A percentile compares a stretch with the other conserved stretches of the same genome.
Conservation (phyloP, 2,329 filamentous ascomycete genomes). For the Fusarium newnesense region DNA sequence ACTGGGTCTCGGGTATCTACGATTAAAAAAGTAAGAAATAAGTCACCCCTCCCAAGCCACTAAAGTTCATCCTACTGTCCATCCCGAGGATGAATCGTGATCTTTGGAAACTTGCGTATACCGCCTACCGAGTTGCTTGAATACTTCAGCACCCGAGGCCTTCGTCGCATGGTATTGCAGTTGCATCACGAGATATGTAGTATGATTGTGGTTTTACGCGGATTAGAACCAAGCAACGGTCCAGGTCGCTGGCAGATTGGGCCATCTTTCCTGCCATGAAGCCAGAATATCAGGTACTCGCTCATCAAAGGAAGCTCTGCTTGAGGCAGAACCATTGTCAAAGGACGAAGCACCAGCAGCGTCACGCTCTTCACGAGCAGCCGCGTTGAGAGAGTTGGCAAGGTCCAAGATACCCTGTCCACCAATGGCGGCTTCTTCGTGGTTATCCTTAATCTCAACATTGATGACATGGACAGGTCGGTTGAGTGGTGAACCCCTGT, state of each 20-base stretch:
- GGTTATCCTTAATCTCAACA: slow-evolving; percentile 97
- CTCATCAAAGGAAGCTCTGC: slow-evolving; percentile 86
- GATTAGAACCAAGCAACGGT: slow-evolving; percentile 90
- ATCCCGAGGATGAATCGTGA: background rate
- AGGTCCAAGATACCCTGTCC: slow-evolving; percentile 93
- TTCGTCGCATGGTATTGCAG: background rate
- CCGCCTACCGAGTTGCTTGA: background rate
- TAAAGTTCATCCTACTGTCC: background rate
- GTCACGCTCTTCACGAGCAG: slow-evolving; percentile 80
- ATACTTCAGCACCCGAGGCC: background rate
- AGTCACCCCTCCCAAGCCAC: background rate
- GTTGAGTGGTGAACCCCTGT: slow-evolving; percentile 86
- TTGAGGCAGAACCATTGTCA: slow-evolving; percentile 73
- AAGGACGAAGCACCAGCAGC: slow-evolving; percentile 72
- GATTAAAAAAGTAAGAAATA: slow-evolving; percentile 1
- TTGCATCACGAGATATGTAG: background rate
- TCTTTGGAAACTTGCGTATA: background rate
- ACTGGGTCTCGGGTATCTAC: slow-evolving; percentile 10
- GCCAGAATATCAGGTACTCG: slow-evolving; percentile 91
- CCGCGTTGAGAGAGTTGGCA: slow-evolving; percentile 84
- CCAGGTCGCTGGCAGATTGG: slow-evolving; percentile 90
- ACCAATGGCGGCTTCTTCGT: slow-evolving; percentile 92
- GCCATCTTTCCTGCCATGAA: slow-evolving; percentile 95
- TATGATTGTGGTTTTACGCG: background rate
- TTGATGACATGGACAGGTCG: slow-evolving; percentile 97